A percentile compares a stretch with the other conserved stretches of the same genome.
These are phyloP conservation scores for Tricholoma saponaceum DNA, from an alignment of 768 basidiomycete species.

Conservation along the genomic window DNA sequence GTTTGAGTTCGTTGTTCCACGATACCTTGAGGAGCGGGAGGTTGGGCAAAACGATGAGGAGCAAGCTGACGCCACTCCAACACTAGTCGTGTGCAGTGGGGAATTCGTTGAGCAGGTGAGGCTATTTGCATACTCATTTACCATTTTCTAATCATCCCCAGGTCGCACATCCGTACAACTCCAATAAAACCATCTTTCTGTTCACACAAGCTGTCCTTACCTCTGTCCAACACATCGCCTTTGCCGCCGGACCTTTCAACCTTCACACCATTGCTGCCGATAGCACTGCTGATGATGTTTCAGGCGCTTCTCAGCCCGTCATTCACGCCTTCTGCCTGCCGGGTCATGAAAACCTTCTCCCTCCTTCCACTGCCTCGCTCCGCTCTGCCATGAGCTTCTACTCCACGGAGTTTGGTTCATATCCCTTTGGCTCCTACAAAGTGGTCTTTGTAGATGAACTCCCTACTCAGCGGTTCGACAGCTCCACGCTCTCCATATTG, in stretches of 20 bases:
- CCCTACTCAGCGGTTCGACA: slow-evolving; percentile 76
- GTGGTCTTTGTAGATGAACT: slow-evolving; percentile 91
- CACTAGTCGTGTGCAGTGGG: slow-evolving; percentile 90
- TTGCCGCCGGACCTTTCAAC: slow-evolving; percentile 94
- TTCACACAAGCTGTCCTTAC: slow-evolving; percentile 85
- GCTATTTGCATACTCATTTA: slow-evolving; percentile 4
- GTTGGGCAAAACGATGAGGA: slow-evolving; percentile 40
- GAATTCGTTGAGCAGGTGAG: slow-evolving; percentile 90
- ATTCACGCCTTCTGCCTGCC: slow-evolving; percentile 94
- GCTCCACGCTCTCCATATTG: slow-evolving; percentile 78
- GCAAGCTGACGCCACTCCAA: slow-evolving; percentile 63
- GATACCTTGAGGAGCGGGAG: slow-evolving; percentile 67
- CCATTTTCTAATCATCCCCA: slow-evolving; percentile 24
- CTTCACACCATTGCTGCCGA: slow-evolving; percentile 66
- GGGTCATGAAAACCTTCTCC: slow-evolving; percentile 73
- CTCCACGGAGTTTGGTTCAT: slow-evolving; percentile 88
- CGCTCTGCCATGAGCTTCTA: slow-evolving; percentile 92
- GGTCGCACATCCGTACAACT: slow-evolving; percentile 92
- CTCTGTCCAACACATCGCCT: slow-evolving; percentile 94
- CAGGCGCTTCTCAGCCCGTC: slow-evolving; percentile 59
- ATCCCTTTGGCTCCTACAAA: slow-evolving; percentile 94
- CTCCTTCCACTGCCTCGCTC: slow-evolving; percentile 68
- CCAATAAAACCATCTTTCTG: slow-evolving; percentile 91
- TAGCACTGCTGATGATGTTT: slow-evolving; percentile 53
- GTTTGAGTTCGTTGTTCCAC: slow-evolving; percentile 91